Conservation (phyloP, 371 early-diverging fungal species). For the Blyttiomyces sp. region DNA sequence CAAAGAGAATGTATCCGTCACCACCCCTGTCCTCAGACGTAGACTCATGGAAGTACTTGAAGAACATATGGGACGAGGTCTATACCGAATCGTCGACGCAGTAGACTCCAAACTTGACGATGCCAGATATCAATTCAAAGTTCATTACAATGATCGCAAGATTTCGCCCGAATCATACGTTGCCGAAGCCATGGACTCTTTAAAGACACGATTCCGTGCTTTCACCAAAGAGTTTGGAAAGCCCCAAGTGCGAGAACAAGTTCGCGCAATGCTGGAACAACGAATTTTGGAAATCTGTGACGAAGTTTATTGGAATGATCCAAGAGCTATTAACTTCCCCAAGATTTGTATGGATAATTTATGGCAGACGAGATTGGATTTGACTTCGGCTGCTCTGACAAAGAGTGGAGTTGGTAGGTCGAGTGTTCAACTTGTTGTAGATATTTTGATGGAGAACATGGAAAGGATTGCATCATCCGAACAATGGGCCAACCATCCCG, state of each 20-base stretch:
- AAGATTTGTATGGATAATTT: slow-evolving; percentile 54
- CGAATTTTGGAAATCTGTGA: slow-evolving; percentile 87
- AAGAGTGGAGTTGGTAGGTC: slow-evolving; percentile 91
- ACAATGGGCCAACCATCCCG: slow-evolving; percentile 83
- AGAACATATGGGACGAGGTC: slow-evolving; percentile 82
- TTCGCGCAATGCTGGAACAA: slow-evolving; percentile 85
- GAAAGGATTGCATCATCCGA: slow-evolving; percentile 73
- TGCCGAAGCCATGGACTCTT: slow-evolving; percentile 86
- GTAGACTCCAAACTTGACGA: slow-evolving; percentile 92
- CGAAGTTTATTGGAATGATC: slow-evolving; percentile 88
- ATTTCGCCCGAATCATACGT: slow-evolving; percentile 94
- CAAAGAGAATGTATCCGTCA: slow-evolving; percentile 59
- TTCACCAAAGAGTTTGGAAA: slow-evolving; percentile 87
- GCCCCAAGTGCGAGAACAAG: slow-evolving; percentile 83
- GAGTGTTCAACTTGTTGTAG: slow-evolving; percentile 86
- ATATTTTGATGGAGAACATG: slow-evolving; percentile 79
- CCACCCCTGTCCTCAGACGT: slow-evolving; percentile 75
- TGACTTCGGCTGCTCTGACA: slow-evolving; percentile 80
- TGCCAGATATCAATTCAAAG: slow-evolving; percentile 94
- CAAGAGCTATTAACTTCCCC: slow-evolving; percentile 58
- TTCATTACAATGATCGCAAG: slow-evolving; percentile 92
- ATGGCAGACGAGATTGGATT: slow-evolving; percentile 82
- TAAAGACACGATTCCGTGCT: slow-evolving; percentile 90
- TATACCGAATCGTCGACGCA: slow-evolving; percentile 78
- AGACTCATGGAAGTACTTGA: slow-evolving; percentile 87